A percentile compares a stretch with the other conserved stretches of the same genome.
phyloP scores from a whole-genome alignment of 352 stramenopile species.

The Globisporangium acanthophoron region DNA sequence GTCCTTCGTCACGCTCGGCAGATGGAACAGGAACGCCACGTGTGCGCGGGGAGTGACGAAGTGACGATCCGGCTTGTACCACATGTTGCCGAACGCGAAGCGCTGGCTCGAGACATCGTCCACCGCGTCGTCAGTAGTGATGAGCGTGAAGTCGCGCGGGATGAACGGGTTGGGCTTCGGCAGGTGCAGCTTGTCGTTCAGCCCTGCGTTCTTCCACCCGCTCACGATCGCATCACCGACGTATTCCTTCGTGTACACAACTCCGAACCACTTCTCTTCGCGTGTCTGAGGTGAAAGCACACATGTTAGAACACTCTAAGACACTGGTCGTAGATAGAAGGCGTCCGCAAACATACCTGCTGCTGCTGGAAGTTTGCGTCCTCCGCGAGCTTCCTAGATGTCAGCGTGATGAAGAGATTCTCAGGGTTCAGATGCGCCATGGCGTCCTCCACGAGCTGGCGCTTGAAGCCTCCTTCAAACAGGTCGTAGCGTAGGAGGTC shows the following conservation, averaged over 20 bases:
- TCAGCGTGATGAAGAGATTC: slow-evolving; percentile 47
- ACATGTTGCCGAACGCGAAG: slow-evolving; percentile 47
- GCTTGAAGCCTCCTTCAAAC: slow-evolving; percentile 49
- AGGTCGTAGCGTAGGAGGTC: slow-evolving; percentile 65
- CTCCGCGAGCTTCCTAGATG: slow-evolving; percentile 37
- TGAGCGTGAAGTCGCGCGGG: slow-evolving; percentile 55
- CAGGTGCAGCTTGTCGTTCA: slow-evolving; percentile 45
- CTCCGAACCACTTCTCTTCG: slow-evolving; percentile 61
- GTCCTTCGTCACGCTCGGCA: slow-evolving; percentile 39
- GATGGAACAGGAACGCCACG: slow-evolving; percentile 43
- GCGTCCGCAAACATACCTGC: slow-evolving; percentile 16
- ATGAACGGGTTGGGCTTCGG: slow-evolving; percentile 68
- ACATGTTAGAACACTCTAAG: neutral
- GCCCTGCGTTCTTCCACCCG: slow-evolving; percentile 29
- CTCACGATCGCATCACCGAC: slow-evolving; percentile 26
- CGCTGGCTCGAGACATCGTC: slow-evolving; percentile 26
- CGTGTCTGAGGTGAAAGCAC: slow-evolving; percentile 14
- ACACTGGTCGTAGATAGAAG: neutral
- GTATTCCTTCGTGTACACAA: slow-evolving; percentile 47
- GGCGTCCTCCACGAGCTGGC: slow-evolving; percentile 30
- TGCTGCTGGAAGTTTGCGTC: slow-evolving; percentile 26
- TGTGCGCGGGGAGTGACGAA: slow-evolving; percentile 61
- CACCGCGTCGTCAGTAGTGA: slow-evolving; percentile 17
- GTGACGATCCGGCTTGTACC: slow-evolving; percentile 54
- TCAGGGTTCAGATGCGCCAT: slow-evolving; percentile 38